Conservation (phyloP, 441 rosid genomes). For the Gossypium trilobum region DNA sequence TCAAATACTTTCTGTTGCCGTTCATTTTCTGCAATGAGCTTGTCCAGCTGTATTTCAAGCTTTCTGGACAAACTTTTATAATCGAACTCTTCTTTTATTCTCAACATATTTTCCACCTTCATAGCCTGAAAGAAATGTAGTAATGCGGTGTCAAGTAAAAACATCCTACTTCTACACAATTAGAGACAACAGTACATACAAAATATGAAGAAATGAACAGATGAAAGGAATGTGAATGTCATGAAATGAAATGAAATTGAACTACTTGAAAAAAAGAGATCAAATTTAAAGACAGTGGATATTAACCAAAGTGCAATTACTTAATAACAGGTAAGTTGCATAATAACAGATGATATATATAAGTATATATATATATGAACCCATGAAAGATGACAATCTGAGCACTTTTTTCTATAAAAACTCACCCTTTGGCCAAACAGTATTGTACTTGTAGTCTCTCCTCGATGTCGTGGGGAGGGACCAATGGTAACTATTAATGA, state of each 20-base stretch:
- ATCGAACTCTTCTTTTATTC: constrained; percentile 96
- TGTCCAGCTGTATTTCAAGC: constrained; percentile 86
- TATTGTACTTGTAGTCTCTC: constrained; percentile 95
- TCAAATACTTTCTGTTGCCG: constrained; percentile 83
- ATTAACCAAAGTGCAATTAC: neutral
- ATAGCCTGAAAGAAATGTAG: constrained; percentile 55
- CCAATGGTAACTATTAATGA: constrained; percentile 92
- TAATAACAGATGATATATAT: neutral
- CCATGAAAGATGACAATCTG: neutral
- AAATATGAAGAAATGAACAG: neutral
- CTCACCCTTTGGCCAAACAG: constrained; percentile 95
- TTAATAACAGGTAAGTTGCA: neutral
- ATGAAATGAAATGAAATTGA: neutral
- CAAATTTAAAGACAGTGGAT: neutral
- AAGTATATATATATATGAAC: neutral
- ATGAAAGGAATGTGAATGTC: neutral
- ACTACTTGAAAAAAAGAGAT: neutral
- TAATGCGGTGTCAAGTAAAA: neutral
- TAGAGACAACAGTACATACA: neutral
- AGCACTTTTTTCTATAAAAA: constrained; percentile 4
- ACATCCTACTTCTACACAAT: neutral
- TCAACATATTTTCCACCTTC: constrained; percentile 99
- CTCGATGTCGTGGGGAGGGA: constrained; percentile 97
- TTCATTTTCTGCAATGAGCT: constrained; percentile 90
- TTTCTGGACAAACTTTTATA: constrained; percentile 87